Evolutionary conservation across 495 filamentous ascomycete species (phyloP).

Genomic region (Aspergillus indologenus): DNA sequence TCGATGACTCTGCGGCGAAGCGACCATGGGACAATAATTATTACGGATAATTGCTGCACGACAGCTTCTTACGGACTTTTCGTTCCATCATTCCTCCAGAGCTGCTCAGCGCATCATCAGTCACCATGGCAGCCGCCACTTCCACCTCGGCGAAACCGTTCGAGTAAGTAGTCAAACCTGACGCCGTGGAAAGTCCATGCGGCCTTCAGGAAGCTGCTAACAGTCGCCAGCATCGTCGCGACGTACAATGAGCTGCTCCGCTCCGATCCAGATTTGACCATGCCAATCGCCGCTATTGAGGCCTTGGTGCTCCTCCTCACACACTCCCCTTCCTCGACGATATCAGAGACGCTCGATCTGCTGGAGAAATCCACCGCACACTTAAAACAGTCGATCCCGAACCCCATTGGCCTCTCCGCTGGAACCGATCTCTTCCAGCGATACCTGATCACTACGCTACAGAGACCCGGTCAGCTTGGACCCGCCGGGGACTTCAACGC

Average conservation of each 20-base stretch:
- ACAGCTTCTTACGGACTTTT: not conserved
- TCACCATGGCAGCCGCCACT: conserved; percentile 37
- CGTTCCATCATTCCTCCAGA: not conserved
- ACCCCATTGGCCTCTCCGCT: conserved; percentile 84
- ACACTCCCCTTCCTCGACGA: conserved; percentile 71
- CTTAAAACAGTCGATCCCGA: conserved; percentile 71
- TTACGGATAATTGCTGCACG: not conserved
- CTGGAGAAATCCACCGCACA: conserved; percentile 69
- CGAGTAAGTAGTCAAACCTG: conserved; percentile 35
- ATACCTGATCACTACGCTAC: conserved; percentile 74
- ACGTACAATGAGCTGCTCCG: conserved; percentile 58
- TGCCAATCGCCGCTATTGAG: conserved; percentile 95
- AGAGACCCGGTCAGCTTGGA: conserved; percentile 50
- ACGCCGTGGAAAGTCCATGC: not conserved
- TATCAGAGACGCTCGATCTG: conserved; percentile 87
- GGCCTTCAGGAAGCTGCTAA: conserved; percentile 18
- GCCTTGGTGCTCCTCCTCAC: conserved; percentile 81
- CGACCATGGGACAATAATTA: not conserved
- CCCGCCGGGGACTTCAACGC: conserved; percentile 71
- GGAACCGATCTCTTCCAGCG: conserved; percentile 95
- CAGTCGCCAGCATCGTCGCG: conserved; percentile 49
- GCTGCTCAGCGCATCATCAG: not conserved
- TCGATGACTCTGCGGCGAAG: conserved; percentile 25
- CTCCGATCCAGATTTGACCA: conserved; percentile 79
- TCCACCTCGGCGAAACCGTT: conserved; percentile 35